A percentile compares a stretch with the other conserved stretches of the same genome.
Evolutionary conservation across 2,329 filamentous ascomycete genomes (phyloP).

Genomic region (Sporothrix schenckii): DNA sequence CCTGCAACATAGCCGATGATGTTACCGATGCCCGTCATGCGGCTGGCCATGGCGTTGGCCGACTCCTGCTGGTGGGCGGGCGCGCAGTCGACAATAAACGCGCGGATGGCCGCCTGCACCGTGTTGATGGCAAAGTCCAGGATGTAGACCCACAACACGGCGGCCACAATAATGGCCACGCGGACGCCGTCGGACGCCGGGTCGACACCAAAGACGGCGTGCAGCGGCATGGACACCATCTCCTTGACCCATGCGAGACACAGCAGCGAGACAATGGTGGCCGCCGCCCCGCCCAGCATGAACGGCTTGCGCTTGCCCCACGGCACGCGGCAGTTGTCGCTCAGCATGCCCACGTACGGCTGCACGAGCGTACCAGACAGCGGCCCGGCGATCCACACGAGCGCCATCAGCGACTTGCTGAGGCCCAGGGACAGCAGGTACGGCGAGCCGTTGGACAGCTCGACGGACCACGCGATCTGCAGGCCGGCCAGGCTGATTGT

Average conservation of each 20-base stretch:
- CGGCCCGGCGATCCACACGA: conserved; percentile 84
- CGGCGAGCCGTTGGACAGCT: conserved; percentile 89
- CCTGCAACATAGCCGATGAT: conserved; percentile 89
- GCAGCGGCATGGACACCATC: conserved; percentile 67
- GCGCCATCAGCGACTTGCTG: conserved; percentile 78
- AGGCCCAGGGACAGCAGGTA: conserved; percentile 79
- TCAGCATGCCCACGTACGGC: conserved; percentile 79
- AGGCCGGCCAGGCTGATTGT: conserved; percentile 85
- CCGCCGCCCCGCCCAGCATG: conserved; percentile 70
- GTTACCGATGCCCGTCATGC: conserved; percentile 83
- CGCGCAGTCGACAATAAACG: conserved; percentile 91
- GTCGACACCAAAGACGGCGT: conserved; percentile 68
- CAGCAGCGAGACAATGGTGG: conserved; percentile 69
- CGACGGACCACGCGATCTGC: conserved; percentile 94
- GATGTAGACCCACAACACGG: conserved; percentile 84
- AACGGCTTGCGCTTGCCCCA: conserved; percentile 84
- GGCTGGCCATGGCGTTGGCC: conserved; percentile 92
- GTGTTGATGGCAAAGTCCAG: conserved; percentile 96
- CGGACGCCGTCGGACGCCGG: conserved; percentile 66
- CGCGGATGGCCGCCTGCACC: conserved; percentile 87
- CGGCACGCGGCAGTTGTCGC: conserved; percentile 71
- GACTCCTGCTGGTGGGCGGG: conserved; percentile 91
- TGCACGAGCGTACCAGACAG: conserved; percentile 78
- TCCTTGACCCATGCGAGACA: conserved; percentile 74
- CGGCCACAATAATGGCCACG: conserved; percentile 70